These are phyloP conservation scores for Diplodia corticola DNA, from an alignment of 2,329 filamentous ascomycete species.

Conservation along the genomic window DNA sequence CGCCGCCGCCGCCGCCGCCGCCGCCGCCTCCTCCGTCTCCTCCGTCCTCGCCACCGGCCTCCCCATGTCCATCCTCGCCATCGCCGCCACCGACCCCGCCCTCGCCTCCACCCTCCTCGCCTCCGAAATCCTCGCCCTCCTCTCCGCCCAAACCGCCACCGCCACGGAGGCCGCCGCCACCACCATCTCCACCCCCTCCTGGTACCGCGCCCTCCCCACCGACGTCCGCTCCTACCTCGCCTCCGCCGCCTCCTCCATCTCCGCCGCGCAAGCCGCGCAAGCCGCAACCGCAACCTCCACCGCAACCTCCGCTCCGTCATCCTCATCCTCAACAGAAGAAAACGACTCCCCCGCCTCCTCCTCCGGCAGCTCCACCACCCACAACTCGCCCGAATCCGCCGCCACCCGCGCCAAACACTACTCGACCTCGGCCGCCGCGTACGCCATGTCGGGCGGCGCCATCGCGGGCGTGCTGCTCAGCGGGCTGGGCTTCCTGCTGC, in stretches of 20 bases:
- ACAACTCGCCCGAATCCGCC: too few relatives aligned
- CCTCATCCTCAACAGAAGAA: too few relatives aligned
- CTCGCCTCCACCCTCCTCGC: constrained; percentile 44
- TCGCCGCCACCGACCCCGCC: constrained; percentile 44
- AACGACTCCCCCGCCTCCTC: constrained; percentile 18
- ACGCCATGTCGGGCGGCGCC: background rate
- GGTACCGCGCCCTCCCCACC: constrained; percentile 48
- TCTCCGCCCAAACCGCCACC: constrained; percentile 39
- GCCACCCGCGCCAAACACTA: background rate
- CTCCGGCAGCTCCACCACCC: too few relatives aligned
- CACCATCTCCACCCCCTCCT: constrained; percentile 43
- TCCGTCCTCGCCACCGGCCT: constrained; percentile 47
- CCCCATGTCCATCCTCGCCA: constrained; percentile 43
- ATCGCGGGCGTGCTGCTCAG: background rate
- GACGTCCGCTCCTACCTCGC: constrained; percentile 47
- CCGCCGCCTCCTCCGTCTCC: constrained; percentile 38
- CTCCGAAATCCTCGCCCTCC: constrained; percentile 38
- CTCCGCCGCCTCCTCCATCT: background rate
- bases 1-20: background rate
- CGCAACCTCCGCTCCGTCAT: too few relatives aligned
- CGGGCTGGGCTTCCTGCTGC: constrained; percentile 14
- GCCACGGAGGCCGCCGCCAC: constrained; percentile 44
- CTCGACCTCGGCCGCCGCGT: background rate
- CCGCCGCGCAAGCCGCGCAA: too few relatives aligned
- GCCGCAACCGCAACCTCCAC: background rate